A percentile compares a stretch with the other conserved stretches of the same genome.
phyloP scores from a whole-genome alignment of 2,329 filamentous ascomycete genomes.

The Trichoderma koningii region DNA sequence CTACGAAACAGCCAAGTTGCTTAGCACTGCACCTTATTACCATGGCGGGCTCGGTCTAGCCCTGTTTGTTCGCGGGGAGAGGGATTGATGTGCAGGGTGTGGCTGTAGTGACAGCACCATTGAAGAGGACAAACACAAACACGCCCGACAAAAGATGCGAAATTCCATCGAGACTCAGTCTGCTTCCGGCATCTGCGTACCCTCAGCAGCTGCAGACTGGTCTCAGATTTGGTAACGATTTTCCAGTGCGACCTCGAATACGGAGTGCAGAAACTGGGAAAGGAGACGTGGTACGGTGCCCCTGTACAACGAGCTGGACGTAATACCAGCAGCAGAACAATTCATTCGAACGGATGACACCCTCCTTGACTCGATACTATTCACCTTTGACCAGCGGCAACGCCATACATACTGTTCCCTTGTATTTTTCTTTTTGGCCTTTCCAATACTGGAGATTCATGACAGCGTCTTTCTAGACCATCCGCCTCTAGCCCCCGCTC shows the following conservation, averaged over 20 bases:
- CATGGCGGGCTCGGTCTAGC: background rate
- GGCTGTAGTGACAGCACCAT: background rate
- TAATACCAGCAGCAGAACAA: background rate
- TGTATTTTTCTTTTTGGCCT: background rate
- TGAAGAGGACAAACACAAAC: background rate
- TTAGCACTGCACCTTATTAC: conserved; percentile 7
- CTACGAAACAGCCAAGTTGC: conserved; percentile 21
- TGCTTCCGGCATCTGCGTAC: too few species aligned
- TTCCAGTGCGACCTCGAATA: background rate
- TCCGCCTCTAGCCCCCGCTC: background rate
- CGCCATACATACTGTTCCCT: background rate
- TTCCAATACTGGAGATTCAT: background rate
- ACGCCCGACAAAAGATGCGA: background rate
- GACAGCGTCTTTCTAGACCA: background rate
- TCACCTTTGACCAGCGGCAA: background rate
- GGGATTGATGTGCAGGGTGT: background rate
- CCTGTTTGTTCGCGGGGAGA: background rate
- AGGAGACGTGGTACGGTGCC: too few species aligned
- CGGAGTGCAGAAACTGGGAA: too few species aligned
- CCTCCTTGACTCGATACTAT: background rate
- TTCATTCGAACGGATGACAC: too few species aligned
- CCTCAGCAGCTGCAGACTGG: too few species aligned
- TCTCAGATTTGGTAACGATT: too few species aligned
- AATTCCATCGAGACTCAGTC: too few species aligned
- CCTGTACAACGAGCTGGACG: background rate